Evolutionary conservation across 352 stramenopile species (phyloP), one percentile per base, ranked within the genome.

Genomic region (Globisporangium spinosum): DNA sequence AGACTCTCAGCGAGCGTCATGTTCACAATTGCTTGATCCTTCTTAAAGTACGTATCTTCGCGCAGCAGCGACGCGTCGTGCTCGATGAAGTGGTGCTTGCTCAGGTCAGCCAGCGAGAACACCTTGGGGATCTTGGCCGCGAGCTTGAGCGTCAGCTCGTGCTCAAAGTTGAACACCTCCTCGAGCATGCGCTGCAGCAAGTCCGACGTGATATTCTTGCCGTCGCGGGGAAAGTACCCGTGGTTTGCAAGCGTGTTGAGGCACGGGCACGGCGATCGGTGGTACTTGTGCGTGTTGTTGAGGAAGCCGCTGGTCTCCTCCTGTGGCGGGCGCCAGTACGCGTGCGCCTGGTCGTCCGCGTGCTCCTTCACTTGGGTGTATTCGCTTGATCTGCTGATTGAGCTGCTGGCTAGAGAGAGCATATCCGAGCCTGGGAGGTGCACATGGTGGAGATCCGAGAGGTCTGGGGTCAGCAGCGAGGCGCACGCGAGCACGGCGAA

Each of bases 11-110:
- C 70, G 57, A 91, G 70, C 32, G 79, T 77, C 3, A n/a, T 27
- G 55, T 87, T 89, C 27, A 87, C 67, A 7, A 56, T 27, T 4
- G 71, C 62, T 2, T 82, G 78, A 22, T 89, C 79, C 32, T 71
- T 54, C 51, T 80, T 70, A 34, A 78, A 77, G 65, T 68, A 77
- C 20, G 69, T 40, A 58, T 92, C 84, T 55, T 85, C 73, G 60
- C 87, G 84, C 3, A 89, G 71, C 29, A 92, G 66, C 1, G 83
- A 91, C 20, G 84, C 82, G 62, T 93, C 82, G 64, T 91, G 83
- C 55, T 92, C 83, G 27, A 90, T 79, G 20, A 82, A 77, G 38
- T 83, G 75, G 75, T 89, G 82, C 22, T 76, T 69, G 3, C 76
- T 67, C 20, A 92, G 65, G 47, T 87, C 77, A 0, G 78, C 72